Evolutionary conservation across 176 grass and related monocot genomes (phyloP), one percentile per base, ranked within the genome.

Genomic region (Triticum monococcum): DNA sequence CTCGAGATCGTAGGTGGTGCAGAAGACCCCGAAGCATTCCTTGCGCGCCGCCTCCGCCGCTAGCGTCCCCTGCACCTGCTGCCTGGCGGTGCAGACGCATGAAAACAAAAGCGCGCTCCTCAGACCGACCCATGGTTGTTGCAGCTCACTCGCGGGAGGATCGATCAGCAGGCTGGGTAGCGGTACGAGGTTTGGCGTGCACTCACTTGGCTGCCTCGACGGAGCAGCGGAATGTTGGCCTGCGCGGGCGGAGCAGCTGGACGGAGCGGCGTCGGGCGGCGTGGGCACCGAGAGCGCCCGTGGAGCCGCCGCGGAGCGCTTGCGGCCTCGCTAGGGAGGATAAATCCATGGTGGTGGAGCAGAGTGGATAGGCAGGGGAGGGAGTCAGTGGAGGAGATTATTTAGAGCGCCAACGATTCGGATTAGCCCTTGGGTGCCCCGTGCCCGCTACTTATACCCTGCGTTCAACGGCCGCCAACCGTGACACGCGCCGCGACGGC

Each of bases 1-100:
- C 83, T 86, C 86, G 63, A 98, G 93, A 41, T 98, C 93, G 75
- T 98, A 98, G 77, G 88, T 98, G 71, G 82, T 96, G 88, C 93
- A 94, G 82, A 98, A 98, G 63, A 98, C 90, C 73, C 93, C 96
- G 81, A 79, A 98, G 69, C 93, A 94, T 20, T 94, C 93, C 25
- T 38, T 80, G 30, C 24, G 79, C 79, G n/a, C 64, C 38, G 90
- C 61, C 75, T 87, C 91, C 38, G 85, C 81, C 2, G 89, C 59
- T 4, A 33, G 74, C 4, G 26, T 22, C 35, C 70, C 82, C 68
- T 84, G 81, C 24, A 40, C 54, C 81, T 84, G 83, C 59, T 84
- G 83, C 83, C 83, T 84, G 59, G 23, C 18, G 35, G 20, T 56
- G 41, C 62, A 32, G 12, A 26, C 38, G n/a, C 32, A 24, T 2